Base-by-base conservation (phyloP, 2,329 filamentous ascomycete genomes). In the Alternaria dauci region DNA sequence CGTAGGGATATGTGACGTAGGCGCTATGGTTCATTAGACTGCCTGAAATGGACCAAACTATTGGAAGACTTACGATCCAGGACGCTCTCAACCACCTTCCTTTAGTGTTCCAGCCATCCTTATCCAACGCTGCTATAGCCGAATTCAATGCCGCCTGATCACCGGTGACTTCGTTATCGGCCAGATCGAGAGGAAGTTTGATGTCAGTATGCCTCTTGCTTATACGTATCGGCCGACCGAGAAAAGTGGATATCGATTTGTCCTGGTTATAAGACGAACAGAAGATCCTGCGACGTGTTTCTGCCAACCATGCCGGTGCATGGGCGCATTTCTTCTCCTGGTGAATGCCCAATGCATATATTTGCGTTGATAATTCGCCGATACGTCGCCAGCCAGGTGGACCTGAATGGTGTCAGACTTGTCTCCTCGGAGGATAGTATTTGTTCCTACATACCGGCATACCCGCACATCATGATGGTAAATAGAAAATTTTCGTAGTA, bases 71-170 rank as follows among this genome's bases (percentile, higher is more conserved):
- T 54, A 71, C 63, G 23, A 74, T 70, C 71, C 72, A 77, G 8
- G 67, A 68, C n/a, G 70, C 69, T 30, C 74, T 64, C 5, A 69
- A 47, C 60, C 71, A 71, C 20, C 63, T 62, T 5, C 66, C 58
- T 38, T 70, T 61, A 5, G 70, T 73, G 41, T 85, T 86, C 85
- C 75, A 78, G 3, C 74, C 74, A 16, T 72, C 62, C 8, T 55
- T 34, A 41, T 75, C 74, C 7, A 78, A 60, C 9, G 36, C 50
- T 41, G 60, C 46, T 25, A 71, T 70, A 3, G 72, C 72, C 23
- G 50, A 28, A 2, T 61, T 38, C 0, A 75, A 28, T 0, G 56
- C 59, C 9, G 57, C 50, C 25, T 62, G 75, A 11, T 71, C 61
- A 26, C 65, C 64, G 4, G 67, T 68, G 2, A 74, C 52, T 20